phyloP scores from a whole-genome alignment of 2,329 filamentous ascomycete genomes.

The Colletotrichum endophyticum region DNA sequence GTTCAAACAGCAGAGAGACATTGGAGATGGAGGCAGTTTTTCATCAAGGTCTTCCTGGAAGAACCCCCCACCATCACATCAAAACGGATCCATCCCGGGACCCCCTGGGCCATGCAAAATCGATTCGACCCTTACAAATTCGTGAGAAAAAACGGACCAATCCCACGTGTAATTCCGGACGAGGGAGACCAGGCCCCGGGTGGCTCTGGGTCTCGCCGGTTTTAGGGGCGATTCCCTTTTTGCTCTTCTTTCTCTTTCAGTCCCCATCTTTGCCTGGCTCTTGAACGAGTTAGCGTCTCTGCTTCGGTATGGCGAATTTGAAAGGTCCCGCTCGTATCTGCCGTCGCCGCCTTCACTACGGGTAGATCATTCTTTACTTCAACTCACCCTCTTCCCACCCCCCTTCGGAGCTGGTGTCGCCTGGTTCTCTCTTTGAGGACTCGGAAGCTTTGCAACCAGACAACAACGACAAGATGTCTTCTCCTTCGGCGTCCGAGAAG shows the following conservation, averaged over 20 bases:
- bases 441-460: background rate
- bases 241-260: background rate
- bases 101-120: background rate
- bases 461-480: background rate
- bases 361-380: conserved; percentile 4
- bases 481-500: background rate
- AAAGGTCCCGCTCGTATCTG: background rate
- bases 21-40: background rate
- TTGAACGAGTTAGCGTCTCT: background rate
- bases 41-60: background rate
- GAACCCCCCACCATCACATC: background rate
- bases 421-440: background rate
- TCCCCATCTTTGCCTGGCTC: background rate
- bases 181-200: background rate
- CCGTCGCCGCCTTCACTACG: background rate
- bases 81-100: background rate
- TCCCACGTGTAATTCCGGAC: conserved; percentile 2
- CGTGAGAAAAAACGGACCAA: background rate
- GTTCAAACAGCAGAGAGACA: background rate
- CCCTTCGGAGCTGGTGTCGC: background rate
- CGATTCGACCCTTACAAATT: background rate
- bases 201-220: background rate
- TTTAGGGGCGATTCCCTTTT: background rate
- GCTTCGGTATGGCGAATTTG: background rate
- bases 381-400: background rate